A percentile compares a stretch with the other conserved stretches of the same genome.
Conservation (phyloP, 192 early-diverging fungal genomes). For the Irineochytrium annulatum region DNA sequence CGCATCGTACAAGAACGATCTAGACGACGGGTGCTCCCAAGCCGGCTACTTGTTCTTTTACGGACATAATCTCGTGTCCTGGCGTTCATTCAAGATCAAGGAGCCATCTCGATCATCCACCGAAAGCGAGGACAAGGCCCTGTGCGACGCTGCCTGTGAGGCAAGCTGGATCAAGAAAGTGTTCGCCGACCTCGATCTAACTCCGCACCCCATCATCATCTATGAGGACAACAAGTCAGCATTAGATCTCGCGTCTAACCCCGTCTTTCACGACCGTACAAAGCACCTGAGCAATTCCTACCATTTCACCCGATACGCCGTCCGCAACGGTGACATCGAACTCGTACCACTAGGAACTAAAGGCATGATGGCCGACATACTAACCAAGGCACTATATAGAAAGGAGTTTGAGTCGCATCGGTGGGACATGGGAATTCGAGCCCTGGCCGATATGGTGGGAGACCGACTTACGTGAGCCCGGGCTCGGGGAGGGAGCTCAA, state of each 20-base stretch:
- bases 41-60: neutral
- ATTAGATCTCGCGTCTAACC: neutral
- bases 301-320: neutral
- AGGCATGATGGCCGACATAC: neutral
- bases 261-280: neutral
- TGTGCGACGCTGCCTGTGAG: neutral
- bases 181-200: neutral
- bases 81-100: neutral
- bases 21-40: neutral
- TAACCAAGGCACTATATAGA: constrained; percentile 9
- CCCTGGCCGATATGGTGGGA: no score
- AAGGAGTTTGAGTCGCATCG: no score
- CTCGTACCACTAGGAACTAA: neutral
- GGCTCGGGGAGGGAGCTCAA: no score
- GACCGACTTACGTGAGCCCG: no score
- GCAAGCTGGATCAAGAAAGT: neutral
- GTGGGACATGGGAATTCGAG: no score
- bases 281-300: neutral
- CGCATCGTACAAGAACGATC: constrained; percentile 11
- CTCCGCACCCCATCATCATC: neutral
- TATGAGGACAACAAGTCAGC: neutral
- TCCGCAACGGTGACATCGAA: neutral
- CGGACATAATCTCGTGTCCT: neutral
- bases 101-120: neutral
- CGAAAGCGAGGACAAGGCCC: neutral